phyloP scores from a whole-genome alignment of 805 yeast species.

The Blastobotrys attinorum region DNA sequence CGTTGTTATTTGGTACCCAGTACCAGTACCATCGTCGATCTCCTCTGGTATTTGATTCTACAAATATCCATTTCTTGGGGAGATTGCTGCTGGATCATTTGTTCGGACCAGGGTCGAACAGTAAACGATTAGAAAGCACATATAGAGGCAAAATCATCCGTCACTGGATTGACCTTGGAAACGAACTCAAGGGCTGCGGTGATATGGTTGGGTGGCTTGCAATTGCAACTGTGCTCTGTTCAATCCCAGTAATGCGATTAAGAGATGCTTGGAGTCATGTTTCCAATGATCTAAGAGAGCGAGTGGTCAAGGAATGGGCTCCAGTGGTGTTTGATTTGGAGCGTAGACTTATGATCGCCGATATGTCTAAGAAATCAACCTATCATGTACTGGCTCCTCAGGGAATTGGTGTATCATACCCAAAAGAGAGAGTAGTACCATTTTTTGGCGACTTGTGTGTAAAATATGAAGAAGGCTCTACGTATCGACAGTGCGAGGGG shows the following conservation, averaged over 20 bases:
- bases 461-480: slow-evolving; percentile 30
- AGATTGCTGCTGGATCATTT: slow-evolving; percentile 62
- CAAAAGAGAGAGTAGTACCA: slow-evolving; percentile 75
- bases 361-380: slow-evolving; percentile 49
- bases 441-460: slow-evolving; percentile 82
- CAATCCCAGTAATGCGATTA: slow-evolving; percentile 72
- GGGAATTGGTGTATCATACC: slow-evolving; percentile 69
- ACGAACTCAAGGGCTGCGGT: slow-evolving; percentile 66
- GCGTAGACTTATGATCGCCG: slow-evolving; percentile 55
- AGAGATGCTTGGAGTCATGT: slow-evolving; percentile 68
- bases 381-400: slow-evolving; percentile 79
- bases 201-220: slow-evolving; percentile 95
- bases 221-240: slow-evolving; percentile 72
- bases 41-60: slow-evolving; percentile 70
- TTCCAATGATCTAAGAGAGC: slow-evolving; percentile 47
- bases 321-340: slow-evolving; percentile 87
- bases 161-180: slow-evolving; percentile 83
- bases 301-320: slow-evolving; percentile 78
- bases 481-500: slow-evolving; percentile 51
- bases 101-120: slow-evolving; percentile 36
- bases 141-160: slow-evolving; percentile 56
- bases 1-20: slow-evolving; percentile 52
- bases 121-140: slow-evolving; percentile 26
- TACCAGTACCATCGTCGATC: slow-evolving; percentile 43
- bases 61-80: slow-evolving; percentile 71